These are phyloP conservation scores for Crithidia bombi DNA, from an alignment of 208 protist genomes.

Conservation along the genomic window DNA sequence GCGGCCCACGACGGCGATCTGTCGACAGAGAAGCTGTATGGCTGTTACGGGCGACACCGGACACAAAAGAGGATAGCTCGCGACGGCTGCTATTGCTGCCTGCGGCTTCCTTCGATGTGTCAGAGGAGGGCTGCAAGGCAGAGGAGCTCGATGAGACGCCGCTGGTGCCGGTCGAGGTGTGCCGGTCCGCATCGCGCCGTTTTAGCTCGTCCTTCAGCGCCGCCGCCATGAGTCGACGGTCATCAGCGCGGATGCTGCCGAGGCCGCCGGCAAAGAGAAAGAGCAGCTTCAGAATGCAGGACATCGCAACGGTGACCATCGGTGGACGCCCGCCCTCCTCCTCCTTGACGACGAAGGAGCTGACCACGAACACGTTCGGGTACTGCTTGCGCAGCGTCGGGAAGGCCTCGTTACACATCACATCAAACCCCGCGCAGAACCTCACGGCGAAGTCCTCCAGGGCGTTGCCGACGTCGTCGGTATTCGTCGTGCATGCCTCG, in stretches of 20 bases:
- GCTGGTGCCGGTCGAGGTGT: not conserved
- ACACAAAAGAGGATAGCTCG: not conserved
- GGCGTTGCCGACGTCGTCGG: slow-evolving; percentile 23
- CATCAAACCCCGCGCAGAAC: slow-evolving; percentile 35
- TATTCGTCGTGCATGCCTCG: slow-evolving; percentile 11
- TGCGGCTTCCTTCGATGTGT: not conserved
- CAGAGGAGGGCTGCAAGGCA: not conserved
- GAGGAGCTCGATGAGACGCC: not conserved
- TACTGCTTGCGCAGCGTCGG: slow-evolving; percentile 45
- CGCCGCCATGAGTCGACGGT: slow-evolving; percentile 33
- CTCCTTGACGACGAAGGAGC: slow-evolving; percentile 22
- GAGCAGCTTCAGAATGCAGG: slow-evolving; percentile 53
- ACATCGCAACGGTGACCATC: slow-evolving; percentile 42
- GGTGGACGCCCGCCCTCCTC: slow-evolving; percentile 30
- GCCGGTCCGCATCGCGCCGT: not conserved
- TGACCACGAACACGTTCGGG: slow-evolving; percentile 58
- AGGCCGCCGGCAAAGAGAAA: slow-evolving; percentile 68
- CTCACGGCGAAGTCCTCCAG: slow-evolving; percentile 32
- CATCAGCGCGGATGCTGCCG: slow-evolving; percentile 63
- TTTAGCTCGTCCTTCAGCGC: slow-evolving; percentile 19
- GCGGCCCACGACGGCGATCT: not conserved
- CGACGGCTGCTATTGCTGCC: not conserved
- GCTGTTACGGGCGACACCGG: not conserved
- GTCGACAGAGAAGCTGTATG: not conserved
- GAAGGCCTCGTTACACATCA: slow-evolving; percentile 31